Conservation (phyloP, 78 protist species). For the Dictyostelium citrinum region DNA sequence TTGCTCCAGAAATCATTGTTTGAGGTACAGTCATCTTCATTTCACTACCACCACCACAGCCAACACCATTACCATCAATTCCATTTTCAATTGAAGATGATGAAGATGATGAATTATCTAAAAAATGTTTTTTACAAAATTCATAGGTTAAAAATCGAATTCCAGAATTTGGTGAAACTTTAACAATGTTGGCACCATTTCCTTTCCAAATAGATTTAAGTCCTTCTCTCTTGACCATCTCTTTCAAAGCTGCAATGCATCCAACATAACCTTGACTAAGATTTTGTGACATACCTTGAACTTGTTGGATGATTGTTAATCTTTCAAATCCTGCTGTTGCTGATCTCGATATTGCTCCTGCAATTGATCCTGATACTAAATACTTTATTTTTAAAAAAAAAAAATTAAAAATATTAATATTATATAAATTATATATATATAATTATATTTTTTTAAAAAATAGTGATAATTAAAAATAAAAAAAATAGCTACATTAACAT, state of each 20-base stretch:
- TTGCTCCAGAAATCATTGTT: constrained; percentile 31
- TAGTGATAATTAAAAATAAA: too few relatives aligned
- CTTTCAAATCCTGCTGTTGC: constrained; percentile 66
- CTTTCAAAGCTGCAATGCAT: constrained; percentile 19
- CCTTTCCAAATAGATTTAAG: constrained; percentile 28
- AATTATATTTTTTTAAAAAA: too few relatives aligned
- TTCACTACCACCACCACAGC: not conserved
- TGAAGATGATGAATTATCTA: not conserved
- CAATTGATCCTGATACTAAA: constrained; percentile 31
- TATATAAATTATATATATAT: too few relatives aligned
- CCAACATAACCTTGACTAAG: constrained; percentile 17
- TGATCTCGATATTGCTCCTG: constrained; percentile 40
- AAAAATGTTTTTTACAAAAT: constrained; percentile 7
- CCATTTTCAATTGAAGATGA: not conserved
- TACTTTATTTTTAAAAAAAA: not conserved
- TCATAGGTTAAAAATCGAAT: constrained; percentile 44
- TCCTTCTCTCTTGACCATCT: constrained; percentile 49
- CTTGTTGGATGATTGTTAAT: constrained; percentile 65
- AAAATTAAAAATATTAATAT: not conserved
- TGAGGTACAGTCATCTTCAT: not conserved
- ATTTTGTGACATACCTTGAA: constrained; percentile 33
- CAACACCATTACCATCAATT: not conserved
- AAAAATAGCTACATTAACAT: not conserved
- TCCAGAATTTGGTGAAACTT: constrained; percentile 55
- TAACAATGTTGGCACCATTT: constrained; percentile 34